Evolutionary conservation across 257 asterid genomes (phyloP), one percentile per base, ranked within the genome.

Genomic region (Ajuga chamaepitys): DNA sequence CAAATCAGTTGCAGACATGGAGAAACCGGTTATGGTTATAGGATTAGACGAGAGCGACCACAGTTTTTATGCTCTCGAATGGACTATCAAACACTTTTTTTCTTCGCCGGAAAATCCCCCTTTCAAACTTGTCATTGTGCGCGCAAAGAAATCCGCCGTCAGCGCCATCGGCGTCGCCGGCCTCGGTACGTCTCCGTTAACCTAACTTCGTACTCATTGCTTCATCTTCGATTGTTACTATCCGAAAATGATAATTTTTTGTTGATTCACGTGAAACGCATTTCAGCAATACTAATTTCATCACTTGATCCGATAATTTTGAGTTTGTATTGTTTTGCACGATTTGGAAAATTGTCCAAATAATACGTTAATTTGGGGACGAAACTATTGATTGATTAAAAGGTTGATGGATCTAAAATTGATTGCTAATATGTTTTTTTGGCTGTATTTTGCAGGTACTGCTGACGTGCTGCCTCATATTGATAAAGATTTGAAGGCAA

Each of bases 1-100:
- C 37, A 58, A 51, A 34, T 45, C 28, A 9, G 32, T 18, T 20
- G 68, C 68, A 69, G 62, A 11, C n/a, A 75, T 70, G 74, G 96
- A 84, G 78, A 92, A 85, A 68, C 50, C 91, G 26, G 96, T 81
- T 68, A 85, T 89, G 91, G 88, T 92, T 71, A 84, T 89, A 11
- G 98, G 89, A 7, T 1, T 89, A 2, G 96, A 92, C 70, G 95
- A 89, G 40, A 92, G 98, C 71, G 93, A 85, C 9, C 87, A 84
- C 69, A 85, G 98, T 72, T 78, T 64, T 71, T 77, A 87, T 62
- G 98, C 97, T 46, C 62, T 89, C 75, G 80, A 87, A 47, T 92
- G 98, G 98, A 80, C 87, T 34, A 42, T 92, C 64, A 75, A 80
- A 10, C 98, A 89, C 70, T 87, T 92, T 52, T 85, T 87, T 73